Evolutionary conservation across 148 eudicot species (phyloP).

Genomic region (Rhododendron griersonianum): DNA sequence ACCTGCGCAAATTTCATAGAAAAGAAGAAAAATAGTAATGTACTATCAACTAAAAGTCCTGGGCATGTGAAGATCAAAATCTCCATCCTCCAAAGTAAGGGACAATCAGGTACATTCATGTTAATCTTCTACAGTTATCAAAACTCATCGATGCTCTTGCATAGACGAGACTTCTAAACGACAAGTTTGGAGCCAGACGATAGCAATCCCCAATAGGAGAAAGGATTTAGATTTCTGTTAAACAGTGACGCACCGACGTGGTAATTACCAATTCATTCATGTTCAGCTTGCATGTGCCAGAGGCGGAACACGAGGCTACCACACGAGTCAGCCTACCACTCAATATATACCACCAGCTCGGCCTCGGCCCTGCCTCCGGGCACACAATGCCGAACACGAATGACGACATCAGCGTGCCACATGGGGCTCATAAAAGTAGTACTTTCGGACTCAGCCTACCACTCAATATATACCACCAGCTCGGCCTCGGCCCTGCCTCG

Average conservation of each 20-base stretch:
- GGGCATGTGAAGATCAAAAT: neutral
- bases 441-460: neutral
- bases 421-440: too few relatives aligned
- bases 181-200: neutral
- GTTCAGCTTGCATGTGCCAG: neutral
- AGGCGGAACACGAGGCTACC: neutral
- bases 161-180: neutral
- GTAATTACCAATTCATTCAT: too few relatives aligned
- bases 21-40: neutral
- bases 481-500: neutral
- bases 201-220: neutral
- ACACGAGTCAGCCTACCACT: neutral
- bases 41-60: neutral
- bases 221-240: neutral
- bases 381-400: neutral
- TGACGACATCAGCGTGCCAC: neutral
- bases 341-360: neutral
- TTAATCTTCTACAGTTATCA: neutral
- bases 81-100: neutral
- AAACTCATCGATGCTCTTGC: neutral
- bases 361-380: neutral
- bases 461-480: neutral
- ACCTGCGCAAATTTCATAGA: neutral
- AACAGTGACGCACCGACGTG: neutral
- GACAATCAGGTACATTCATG: neutral